Evolutionary conservation across 208 protist genomes (phyloP), one percentile per base, ranked within the genome.

Genomic region (Angomonas ambiguus): DNA sequence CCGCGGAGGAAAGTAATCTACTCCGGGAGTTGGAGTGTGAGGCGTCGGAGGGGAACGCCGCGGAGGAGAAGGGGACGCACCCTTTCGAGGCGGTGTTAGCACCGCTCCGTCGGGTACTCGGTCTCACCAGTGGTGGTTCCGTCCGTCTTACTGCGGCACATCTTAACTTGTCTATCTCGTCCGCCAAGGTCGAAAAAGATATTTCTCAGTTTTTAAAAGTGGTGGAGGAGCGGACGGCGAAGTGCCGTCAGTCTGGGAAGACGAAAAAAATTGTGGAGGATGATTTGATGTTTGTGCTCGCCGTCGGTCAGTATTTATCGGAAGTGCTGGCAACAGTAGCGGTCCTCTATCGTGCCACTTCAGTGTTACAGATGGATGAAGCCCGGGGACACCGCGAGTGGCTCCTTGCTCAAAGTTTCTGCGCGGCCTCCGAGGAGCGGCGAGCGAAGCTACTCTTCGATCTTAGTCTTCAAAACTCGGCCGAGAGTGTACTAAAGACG

Each of bases 251-350:
- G 42, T 27, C 56, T 42, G 31, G 38, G 16, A 18, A 34, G 20
- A 30, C 20, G 33, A 42, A 5, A 13, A 65, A 57, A 8, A 57
- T 18, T 18, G n/a, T 6, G 45, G 5, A 31, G 28, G 49, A 61
- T 30, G 33, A 56, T 11, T 70, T 88, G 45, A 71, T 82, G 1
- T 45, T 45, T 42, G 69, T 82, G 13, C 75, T 78, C 27, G 65
- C 69, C 27, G 34, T 77, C 4, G 77, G 72, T n/a, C 69, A 86
- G 69, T 88, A 88, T 69, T 49, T 82, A 8, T 62, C 84, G 1
- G 87, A 93, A 72, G 27, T 93, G 45, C 73, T 93, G 48, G 77
- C 84, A 4, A 90, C 77, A 73, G 24, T 89, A 13, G 87, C 84
- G 24, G 84, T 89, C 49, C 65, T 93, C 24, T 87, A 88, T 69